phyloP scores from a whole-genome alignment of 441 rosid species.

The Corymbia calophylla region DNA sequence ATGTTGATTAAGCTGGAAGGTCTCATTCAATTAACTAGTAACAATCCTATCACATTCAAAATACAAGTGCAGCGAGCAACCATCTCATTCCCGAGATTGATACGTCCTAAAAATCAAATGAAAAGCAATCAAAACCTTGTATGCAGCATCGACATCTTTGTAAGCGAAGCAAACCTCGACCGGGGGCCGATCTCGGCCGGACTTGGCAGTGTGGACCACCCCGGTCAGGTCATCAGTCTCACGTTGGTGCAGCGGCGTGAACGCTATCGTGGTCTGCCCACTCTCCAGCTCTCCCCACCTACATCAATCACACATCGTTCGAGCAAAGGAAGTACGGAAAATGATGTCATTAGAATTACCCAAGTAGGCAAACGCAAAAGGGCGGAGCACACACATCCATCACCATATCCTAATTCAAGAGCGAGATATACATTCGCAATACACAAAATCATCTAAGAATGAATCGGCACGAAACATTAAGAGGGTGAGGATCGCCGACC shows the following conservation, averaged over 20 bases:
- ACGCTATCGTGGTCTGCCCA: slow-evolving; percentile 78
- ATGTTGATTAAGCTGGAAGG: not conserved
- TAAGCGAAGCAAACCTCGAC: slow-evolving; percentile 72
- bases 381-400: not conserved
- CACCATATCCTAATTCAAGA: not conserved
- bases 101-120: not conserved
- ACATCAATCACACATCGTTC: not conserved
- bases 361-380: not conserved
- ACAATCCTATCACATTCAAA: not conserved
- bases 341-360: not conserved
- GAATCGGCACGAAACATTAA: not conserved
- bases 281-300: slow-evolving; percentile 91
- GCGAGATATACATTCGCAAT: not conserved
- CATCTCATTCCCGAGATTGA: not conserved
- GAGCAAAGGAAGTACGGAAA: not conserved
- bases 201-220: slow-evolving; percentile 26
- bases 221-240: slow-evolving; percentile 75
- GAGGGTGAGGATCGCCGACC: slow-evolving; percentile 13
- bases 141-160: slow-evolving; percentile 68
- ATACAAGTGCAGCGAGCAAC: not conserved
- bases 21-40: not conserved
- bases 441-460: not conserved
- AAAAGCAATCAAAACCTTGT: slow-evolving; percentile 33
- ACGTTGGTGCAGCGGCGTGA: slow-evolving; percentile 70
- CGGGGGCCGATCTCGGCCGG: slow-evolving; percentile 28